Evolutionary conservation across 306 rosid species (phyloP).

Genomic region (Aeschynomene evenia): DNA sequence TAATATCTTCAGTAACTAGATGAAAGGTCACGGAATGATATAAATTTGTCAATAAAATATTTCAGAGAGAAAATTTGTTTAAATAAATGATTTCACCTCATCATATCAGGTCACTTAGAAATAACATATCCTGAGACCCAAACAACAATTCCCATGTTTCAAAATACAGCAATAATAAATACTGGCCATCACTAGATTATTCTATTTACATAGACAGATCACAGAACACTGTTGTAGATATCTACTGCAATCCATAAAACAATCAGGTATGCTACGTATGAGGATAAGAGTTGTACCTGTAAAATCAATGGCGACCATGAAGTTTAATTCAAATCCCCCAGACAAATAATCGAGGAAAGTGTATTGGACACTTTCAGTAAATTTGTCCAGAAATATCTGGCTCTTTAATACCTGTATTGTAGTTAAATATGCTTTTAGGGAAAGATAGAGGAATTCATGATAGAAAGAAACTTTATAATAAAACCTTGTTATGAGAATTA

Average conservation of each 20-base stretch:
- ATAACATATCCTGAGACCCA: not conserved
- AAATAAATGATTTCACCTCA: not conserved
- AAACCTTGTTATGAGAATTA: slow-evolving; percentile 79
- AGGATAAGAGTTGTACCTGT: slow-evolving; percentile 57
- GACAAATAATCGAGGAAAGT: slow-evolving; percentile 94
- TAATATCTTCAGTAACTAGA: slow-evolving; percentile 7
- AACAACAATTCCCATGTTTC: slow-evolving; percentile 5
- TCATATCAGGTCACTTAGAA: not conserved
- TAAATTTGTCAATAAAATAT: not conserved
- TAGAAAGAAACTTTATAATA: slow-evolving; percentile 20
- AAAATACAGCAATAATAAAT: slow-evolving; percentile 8
- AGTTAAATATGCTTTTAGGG: slow-evolving; percentile 35
- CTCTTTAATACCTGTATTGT: slow-evolving; percentile 69
- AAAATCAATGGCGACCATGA: slow-evolving; percentile 95
- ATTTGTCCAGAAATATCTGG: slow-evolving; percentile 77
- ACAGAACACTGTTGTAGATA: slow-evolving; percentile 1
- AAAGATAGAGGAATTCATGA: slow-evolving; percentile 20
- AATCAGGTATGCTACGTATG: slow-evolving; percentile 16
- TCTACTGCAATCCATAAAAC: slow-evolving; percentile 14
- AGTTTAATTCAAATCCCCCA: slow-evolving; percentile 87
- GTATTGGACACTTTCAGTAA: slow-evolving; percentile 63
- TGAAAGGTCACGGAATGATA: slow-evolving; percentile 8
- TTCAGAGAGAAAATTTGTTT: not conserved
- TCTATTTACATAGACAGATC: not conserved
- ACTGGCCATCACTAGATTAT: slow-evolving; percentile 3